Conservation (phyloP, 164 flowering plant genomes). For the Stephania yunnanensis region DNA sequence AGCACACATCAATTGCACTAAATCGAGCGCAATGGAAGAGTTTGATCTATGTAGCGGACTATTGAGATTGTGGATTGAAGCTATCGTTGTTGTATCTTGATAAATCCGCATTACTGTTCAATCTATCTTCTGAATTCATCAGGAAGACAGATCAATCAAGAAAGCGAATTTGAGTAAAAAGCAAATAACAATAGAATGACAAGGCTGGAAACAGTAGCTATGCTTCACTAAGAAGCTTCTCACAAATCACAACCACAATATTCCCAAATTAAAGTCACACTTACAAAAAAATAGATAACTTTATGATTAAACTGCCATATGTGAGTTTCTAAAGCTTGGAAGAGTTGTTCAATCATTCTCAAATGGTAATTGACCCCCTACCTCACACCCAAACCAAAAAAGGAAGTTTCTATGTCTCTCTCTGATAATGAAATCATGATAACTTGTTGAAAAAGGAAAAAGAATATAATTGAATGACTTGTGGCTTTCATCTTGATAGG, state of each 20-base stretch:
- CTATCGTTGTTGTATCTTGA: too few species aligned
- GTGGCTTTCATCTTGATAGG: background rate
- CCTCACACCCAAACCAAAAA: too few species aligned
- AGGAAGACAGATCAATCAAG: background rate
- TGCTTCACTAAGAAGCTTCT: background rate
- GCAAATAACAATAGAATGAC: background rate
- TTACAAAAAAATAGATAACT: background rate
- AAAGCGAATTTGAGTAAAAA: background rate
- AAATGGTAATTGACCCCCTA: background rate
- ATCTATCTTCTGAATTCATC: too few species aligned
- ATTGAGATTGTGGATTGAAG: too few species aligned
- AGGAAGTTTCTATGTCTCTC: background rate
- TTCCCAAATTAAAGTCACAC: background rate
- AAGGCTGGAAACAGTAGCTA: background rate
- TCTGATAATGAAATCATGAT: background rate
- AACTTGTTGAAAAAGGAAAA: background rate
- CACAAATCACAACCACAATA: background rate
- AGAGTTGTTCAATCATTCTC: background rate
- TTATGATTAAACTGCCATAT: background rate
- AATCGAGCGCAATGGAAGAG: too few species aligned
- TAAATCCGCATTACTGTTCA: too few species aligned
- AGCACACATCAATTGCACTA: too few species aligned
- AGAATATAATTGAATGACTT: background rate
- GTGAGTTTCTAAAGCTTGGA: background rate
- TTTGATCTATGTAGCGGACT: too few species aligned